Evolutionary conservation across 2,329 filamentous ascomycete species (phyloP).

Genomic region (Akanthomyces muscarius): DNA sequence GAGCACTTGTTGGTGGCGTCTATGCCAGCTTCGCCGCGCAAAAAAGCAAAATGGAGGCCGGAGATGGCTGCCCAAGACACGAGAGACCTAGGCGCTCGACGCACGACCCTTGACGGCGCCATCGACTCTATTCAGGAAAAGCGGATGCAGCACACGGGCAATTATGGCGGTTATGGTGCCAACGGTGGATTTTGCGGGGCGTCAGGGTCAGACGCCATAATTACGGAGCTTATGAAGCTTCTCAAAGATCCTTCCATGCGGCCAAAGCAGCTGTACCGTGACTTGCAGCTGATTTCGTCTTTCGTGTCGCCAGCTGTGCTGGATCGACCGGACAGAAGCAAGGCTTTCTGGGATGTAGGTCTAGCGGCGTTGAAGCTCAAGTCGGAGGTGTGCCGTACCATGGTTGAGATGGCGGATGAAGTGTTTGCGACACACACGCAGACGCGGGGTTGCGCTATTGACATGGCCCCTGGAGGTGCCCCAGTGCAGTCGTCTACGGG

Average conservation of each 20-base stretch:
- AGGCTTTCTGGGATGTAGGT: conserved; percentile 87
- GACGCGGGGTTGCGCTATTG: conserved; percentile 47
- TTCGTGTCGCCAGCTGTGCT: conserved; percentile 59
- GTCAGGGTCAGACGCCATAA: conserved; percentile 51
- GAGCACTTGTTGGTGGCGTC: conserved; percentile 78
- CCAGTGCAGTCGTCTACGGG: conserved; percentile 35
- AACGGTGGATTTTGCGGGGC: not conserved
- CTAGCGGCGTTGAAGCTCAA: conserved; percentile 86
- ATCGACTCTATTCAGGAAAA: conserved; percentile 68
- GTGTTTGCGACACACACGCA: conserved; percentile 60
- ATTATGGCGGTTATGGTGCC: conserved; percentile 2
- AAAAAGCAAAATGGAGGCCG: conserved; percentile 29
- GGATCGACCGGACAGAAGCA: conserved; percentile 61
- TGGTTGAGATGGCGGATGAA: conserved; percentile 58
- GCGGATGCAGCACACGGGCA: conserved; percentile 45
- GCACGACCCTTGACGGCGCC: conserved; percentile 57
- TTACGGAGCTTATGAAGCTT: conserved; percentile 61
- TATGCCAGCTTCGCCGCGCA: conserved; percentile 39
- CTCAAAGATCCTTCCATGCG: conserved; percentile 65
- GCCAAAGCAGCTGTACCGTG: conserved; percentile 77
- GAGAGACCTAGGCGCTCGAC: conserved; percentile 32
- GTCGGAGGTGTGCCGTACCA: conserved; percentile 79
- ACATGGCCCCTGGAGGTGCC: conserved; percentile 27
- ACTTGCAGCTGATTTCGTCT: conserved; percentile 69
- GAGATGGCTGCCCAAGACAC: conserved; percentile 24